Evolutionary conservation across 768 basidiomycete genomes (phyloP).

Genomic region (Gyrodon lividus): DNA sequence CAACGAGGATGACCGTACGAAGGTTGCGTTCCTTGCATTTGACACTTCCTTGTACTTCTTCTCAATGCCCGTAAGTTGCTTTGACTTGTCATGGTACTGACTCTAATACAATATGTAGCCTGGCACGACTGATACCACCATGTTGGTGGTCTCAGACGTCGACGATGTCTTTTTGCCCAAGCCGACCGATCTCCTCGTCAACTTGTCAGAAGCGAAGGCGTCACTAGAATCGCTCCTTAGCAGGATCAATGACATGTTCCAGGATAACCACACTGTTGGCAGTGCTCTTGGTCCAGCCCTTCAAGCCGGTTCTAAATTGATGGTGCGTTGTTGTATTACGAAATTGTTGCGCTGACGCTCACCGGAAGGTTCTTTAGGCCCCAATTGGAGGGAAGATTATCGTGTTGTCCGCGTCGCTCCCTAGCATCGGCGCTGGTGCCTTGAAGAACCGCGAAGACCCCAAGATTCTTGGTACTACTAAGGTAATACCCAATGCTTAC

Average conservation of each 20-base stretch:
- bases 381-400: slow-evolving; percentile 95
- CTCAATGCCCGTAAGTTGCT: slow-evolving; percentile 63
- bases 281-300: slow-evolving; percentile 93
- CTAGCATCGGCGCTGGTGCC: slow-evolving; percentile 84
- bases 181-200: slow-evolving; percentile 94
- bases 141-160: slow-evolving; percentile 97
- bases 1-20: slow-evolving; percentile 90
- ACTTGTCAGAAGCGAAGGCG: slow-evolving; percentile 79
- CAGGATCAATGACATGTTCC: slow-evolving; percentile 94
- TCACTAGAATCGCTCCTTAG: slow-evolving; percentile 81
- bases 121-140: slow-evolving; percentile 74
- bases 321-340: slow-evolving; percentile 48
- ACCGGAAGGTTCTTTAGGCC: slow-evolving; percentile 44
- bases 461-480: slow-evolving; percentile 91
- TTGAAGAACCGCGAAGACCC: slow-evolving; percentile 97
- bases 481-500: slow-evolving; percentile 45
- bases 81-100: neutral
- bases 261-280: slow-evolving; percentile 90
- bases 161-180: slow-evolving; percentile 98
- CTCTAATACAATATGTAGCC: slow-evolving; percentile 39
- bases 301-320: slow-evolving; percentile 94
- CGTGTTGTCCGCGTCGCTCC: slow-evolving; percentile 81
- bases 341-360: neutral
- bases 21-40: slow-evolving; percentile 89
- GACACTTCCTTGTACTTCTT: slow-evolving; percentile 96